Base-by-base conservation (phyloP, 495 filamentous ascomycete genomes). In the Aspergillus baeticus region DNA sequence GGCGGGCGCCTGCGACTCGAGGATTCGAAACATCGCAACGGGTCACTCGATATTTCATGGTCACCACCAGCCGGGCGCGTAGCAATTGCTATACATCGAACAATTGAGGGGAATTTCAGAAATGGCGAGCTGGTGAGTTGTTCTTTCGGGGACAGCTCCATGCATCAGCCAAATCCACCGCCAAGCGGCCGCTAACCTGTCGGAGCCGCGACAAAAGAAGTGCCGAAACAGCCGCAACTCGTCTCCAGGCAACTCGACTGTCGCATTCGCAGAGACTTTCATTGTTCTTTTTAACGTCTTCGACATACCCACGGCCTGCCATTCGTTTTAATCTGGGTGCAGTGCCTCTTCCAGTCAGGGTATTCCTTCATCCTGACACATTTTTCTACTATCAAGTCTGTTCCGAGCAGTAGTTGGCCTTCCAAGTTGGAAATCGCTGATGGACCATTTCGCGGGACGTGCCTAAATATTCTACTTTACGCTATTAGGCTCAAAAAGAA, bases 1-100 rank as follows among this genome's bases (percentile, higher is more conserved):
- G 72, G 90, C 90, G 62, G 93, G 93, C 66, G 91, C 87, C 77
- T 92, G 84, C 61, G 90, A 79, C 65, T 87, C 84, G 62, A 87
- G 86, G 72, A 95, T 92, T 69, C 88, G 87, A 73, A 95, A 90
- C 91, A 96, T 94, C 68, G 73, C 78, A 67, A 64, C 35, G 55
- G 60, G 44, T 63, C 55, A 60, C 42, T 70, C 59, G 65, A 66
- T 74, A 63, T 71, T 60, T 76, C 76, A 78, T 77, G 73, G 69
- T 78, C 73, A 78, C 57, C 67, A 64, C 68, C 63, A 58, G 62
- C 68, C 64, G 61, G 42, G 56, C 63, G 54, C 49, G 59, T 60
- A 66, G 10, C 17, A 65, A 66, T 62, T 59, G 45, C 52, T 44
- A 64, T 56, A 59, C 71, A 73, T 74, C 57, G 66, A 71, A 64